Evolutionary conservation across 345 rosid species (phyloP).

Genomic region (Cochlearia excelsa): DNA sequence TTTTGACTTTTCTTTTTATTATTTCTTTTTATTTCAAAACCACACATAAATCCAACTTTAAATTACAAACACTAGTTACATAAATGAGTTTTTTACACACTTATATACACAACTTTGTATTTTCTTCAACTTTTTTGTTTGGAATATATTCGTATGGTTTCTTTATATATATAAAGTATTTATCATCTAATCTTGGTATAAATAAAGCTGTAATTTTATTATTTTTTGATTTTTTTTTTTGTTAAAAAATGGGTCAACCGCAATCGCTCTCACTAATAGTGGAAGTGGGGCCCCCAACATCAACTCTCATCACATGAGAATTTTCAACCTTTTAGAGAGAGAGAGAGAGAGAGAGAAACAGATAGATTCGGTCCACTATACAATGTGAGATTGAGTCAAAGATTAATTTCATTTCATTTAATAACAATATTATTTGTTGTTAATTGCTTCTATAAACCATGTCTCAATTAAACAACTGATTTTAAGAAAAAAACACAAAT

Average conservation of each 20-base stretch:
- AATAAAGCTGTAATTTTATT: no score
- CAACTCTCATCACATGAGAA: slow-evolving; percentile 40
- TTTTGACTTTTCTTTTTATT: slow-evolving; percentile 21
- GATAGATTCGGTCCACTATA: slow-evolving; percentile 35
- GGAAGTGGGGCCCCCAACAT: slow-evolving; percentile 26
- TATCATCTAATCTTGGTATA: no score
- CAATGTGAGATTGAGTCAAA: slow-evolving; percentile 29
- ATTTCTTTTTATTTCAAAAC: slow-evolving; percentile 9
- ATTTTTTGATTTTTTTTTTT: no score
- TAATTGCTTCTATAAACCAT: slow-evolving; percentile 17
- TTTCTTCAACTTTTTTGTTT: no score
- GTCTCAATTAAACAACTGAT: slow-evolving; percentile 20
- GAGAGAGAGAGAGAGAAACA: slow-evolving; percentile 4
- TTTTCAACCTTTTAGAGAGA: slow-evolving; percentile 33
- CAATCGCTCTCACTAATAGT: slow-evolving; percentile 33
- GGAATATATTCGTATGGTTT: no score
- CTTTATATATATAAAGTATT: no score
- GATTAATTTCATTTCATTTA: slow-evolving; percentile 29
- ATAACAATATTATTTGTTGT: background rate
- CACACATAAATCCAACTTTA: background rate
- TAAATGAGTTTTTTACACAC: no score
- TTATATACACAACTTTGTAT: no score
- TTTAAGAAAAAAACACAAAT: background rate
- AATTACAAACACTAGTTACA: no score
- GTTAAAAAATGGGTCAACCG: slow-evolving; percentile 30